Conservation (phyloP, 108 stramenopile species). For the Nitzschia sp. region DNA sequence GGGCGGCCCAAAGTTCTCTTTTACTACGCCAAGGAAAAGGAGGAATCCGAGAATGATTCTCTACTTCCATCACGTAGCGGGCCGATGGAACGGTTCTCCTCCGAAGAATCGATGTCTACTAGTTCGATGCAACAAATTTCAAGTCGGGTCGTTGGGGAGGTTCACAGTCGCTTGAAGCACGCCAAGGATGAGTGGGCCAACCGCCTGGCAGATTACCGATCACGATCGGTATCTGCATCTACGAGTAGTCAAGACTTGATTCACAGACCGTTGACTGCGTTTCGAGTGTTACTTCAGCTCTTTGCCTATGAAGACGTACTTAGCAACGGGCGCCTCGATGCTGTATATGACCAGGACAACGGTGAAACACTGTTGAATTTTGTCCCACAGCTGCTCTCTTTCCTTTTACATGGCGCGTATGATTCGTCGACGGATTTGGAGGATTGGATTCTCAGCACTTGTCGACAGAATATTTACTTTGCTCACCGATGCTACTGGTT, state of each 20-base stretch:
- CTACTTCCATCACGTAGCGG: constrained; percentile 12
- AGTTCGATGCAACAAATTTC: constrained; percentile 23
- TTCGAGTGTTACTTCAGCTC: constrained; percentile 75
- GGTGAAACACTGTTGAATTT: constrained; percentile 67
- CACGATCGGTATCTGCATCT: constrained; percentile 10
- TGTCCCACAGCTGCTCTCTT: constrained; percentile 83
- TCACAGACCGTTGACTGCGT: constrained; percentile 52
- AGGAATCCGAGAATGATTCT: constrained; percentile 27
- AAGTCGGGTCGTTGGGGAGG: constrained; percentile 43
- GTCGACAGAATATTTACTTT: constrained; percentile 69
- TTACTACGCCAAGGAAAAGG: constrained; percentile 28
- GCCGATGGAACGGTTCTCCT: not conserved
- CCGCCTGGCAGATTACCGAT: constrained; percentile 47
- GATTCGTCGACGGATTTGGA: constrained; percentile 69
- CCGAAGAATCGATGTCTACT: constrained; percentile 11
- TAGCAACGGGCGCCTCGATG: constrained; percentile 58
- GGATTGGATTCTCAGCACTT: constrained; percentile 80
- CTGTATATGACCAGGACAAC: constrained; percentile 61
- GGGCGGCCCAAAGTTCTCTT: constrained; percentile 32
- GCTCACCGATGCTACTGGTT: constrained; percentile 90
- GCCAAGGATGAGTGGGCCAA: constrained; percentile 54
- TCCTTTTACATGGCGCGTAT: constrained; percentile 85
- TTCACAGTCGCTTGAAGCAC: constrained; percentile 35
- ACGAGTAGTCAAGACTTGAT: constrained; percentile 25
- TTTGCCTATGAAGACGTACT: constrained; percentile 87